These are phyloP conservation scores for Schizothecium vesticola DNA, from an alignment of 495 filamentous ascomycete genomes.

Conservation along the genomic window DNA sequence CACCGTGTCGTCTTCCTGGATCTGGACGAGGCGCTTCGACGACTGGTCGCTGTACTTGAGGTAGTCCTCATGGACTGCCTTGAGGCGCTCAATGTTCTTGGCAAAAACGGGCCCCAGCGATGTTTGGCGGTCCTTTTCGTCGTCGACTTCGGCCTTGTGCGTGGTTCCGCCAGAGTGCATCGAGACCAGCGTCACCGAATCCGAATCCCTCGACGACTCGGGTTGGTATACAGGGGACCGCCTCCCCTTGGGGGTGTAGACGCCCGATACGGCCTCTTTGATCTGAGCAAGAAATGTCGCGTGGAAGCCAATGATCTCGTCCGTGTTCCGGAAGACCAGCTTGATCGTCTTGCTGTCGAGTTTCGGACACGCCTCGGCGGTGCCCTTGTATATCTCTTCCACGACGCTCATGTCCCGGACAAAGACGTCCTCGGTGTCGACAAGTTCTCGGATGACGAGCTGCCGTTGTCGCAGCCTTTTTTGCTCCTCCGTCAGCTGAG, in stretches of 20 bases:
- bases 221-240: constrained; percentile 32
- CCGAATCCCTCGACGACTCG: constrained; percentile 25
- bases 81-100: constrained; percentile 67
- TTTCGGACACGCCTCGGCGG: constrained; percentile 71
- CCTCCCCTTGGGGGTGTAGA: constrained; percentile 58
- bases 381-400: constrained; percentile 95
- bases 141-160: constrained; percentile 32
- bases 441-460: constrained; percentile 79
- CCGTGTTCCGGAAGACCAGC: constrained; percentile 82
- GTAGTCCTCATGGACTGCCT: constrained; percentile 79
- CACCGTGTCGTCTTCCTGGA: constrained; percentile 70
- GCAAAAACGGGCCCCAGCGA: constrained; percentile 74
- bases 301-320: constrained; percentile 79
- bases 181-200: constrained; percentile 29
- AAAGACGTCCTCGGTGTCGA: constrained; percentile 86
- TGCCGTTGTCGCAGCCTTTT: constrained; percentile 57
- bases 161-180: constrained; percentile 20
- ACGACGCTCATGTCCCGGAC: constrained; percentile 91
- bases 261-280: constrained; percentile 65
- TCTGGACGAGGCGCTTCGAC: constrained; percentile 65
- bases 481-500: constrained; percentile 32
- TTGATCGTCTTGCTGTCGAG: constrained; percentile 81
- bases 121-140: constrained; percentile 65
- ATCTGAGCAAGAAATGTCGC: constrained; percentile 69
- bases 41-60: constrained; percentile 82